Evolutionary conservation across 345 rosid genomes (phyloP).

Genomic region (Clausena lansium): DNA sequence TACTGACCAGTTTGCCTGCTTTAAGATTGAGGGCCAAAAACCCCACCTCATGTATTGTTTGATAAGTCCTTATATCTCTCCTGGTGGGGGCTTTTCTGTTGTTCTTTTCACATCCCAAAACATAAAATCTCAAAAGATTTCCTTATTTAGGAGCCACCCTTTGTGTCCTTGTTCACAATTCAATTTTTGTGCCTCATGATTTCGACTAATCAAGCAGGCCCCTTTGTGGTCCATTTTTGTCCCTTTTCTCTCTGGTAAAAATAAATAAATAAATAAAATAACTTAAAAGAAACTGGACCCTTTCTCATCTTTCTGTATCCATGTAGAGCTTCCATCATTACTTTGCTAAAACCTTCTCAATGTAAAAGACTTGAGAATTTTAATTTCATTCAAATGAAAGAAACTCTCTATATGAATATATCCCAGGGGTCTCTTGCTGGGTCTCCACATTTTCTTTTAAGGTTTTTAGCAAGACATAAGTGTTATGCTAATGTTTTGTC

Average conservation of each 20-base stretch:
- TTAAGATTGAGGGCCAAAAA: slow-evolving; percentile 15
- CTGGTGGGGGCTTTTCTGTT: slow-evolving; percentile 36
- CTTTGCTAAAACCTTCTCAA: slow-evolving; percentile 1
- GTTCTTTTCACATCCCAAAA: slow-evolving; percentile 44
- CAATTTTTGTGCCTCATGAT: slow-evolving; percentile 25
- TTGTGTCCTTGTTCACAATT: slow-evolving; percentile 31
- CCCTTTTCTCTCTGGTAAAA: slow-evolving; percentile 12
- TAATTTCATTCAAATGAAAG: not conserved
- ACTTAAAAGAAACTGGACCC: slow-evolving; percentile 10
- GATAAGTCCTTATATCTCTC: slow-evolving; percentile 26
- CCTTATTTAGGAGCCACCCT: slow-evolving; percentile 71
- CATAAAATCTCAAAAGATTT: slow-evolving; percentile 48
- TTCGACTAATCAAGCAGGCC: slow-evolving; percentile 30
- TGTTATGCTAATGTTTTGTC: slow-evolving; percentile 16
- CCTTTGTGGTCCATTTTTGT: slow-evolving; percentile 30
- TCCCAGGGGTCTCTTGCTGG: not conserved
- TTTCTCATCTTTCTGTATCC: slow-evolving; percentile 6
- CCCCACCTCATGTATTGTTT: slow-evolving; percentile 22
- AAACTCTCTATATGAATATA: not conserved
- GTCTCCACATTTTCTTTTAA: not conserved
- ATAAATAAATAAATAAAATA: too few relatives aligned
- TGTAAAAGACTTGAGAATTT: not conserved
- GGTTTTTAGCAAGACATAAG: slow-evolving; percentile 13
- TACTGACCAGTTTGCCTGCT: slow-evolving; percentile 7
- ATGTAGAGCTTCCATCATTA: not conserved